Base-by-base conservation (phyloP, 2,329 filamentous ascomycete species). In the Aspergillus hiratsukae region DNA sequence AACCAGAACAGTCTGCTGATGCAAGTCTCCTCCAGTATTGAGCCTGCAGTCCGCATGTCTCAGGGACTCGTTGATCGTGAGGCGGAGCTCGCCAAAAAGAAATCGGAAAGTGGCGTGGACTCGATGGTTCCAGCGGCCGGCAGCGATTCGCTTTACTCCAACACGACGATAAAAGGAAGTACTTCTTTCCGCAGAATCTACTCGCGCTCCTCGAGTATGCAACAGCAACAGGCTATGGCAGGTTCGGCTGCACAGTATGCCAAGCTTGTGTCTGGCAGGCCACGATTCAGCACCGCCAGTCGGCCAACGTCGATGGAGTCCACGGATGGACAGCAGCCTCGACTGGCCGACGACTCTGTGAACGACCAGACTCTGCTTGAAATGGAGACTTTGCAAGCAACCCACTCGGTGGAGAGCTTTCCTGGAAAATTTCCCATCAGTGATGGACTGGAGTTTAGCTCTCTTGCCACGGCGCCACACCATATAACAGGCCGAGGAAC, bases 401-500 rank as follows among this genome's bases (percentile, higher is more conserved):
- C 55, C 25, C 59, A 57, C 21, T 71, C 68, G 14, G 62, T 63
- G 5, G 68, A 70, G 52, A 72, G 66, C 51, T 72, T 64, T 54
- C 70, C 69, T 0, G 70, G 69, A 2, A 62, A 63, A 35, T 72
- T 71, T 48, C 70, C 70, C 21, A 64, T 71, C 4, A 72, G 70
- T 37, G 69, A 71, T 53, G 57, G 62, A 1, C 17, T 66, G 58
- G 66, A 67, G 27, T 61, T 56, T 53, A 66, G 63, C 51, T 62
- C 58, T 6, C 50, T 70, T 59, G 69, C 66, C 3, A 66, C 64
- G 6, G 65, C 64, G 28, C 51, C 55, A 14, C 58, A 59, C 28
- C 59, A 61, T 23, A 57, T 70, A 49, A 59, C 61, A n/a, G 63
- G 63, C 25, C 61, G 55, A 35, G 65, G 63, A 19, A 63, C 57